These are phyloP conservation scores for Selenicereus undatus DNA, from an alignment of 148 eudicot species.

Conservation along the genomic window DNA sequence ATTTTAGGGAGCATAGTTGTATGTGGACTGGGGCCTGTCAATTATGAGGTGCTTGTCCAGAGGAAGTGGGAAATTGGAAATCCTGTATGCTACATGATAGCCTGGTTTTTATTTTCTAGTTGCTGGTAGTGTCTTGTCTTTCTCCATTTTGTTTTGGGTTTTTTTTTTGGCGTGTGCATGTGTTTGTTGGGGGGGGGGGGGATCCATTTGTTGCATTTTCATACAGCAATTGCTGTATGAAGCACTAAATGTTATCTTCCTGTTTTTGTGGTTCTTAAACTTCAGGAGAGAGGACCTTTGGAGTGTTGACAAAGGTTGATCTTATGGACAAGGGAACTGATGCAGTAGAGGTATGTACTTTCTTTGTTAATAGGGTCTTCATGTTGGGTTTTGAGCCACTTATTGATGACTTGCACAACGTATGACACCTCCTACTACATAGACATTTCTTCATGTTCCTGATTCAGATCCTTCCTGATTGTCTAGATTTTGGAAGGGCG, in stretches of 20 bases:
- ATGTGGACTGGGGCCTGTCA: no score
- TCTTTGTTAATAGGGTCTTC: not conserved
- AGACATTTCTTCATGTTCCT: not conserved
- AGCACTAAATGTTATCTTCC: not conserved
- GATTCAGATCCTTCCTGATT: not conserved
- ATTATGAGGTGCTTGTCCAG: not conserved
- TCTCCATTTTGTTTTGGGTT: no score
- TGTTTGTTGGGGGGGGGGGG: no score
- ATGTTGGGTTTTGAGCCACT: not conserved
- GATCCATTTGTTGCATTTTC: no score
- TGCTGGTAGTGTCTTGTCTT: not conserved
- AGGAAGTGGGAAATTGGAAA: not conserved
- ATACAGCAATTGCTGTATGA: not conserved
- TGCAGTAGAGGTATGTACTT: conserved; percentile 59
- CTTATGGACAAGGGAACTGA: conserved; percentile 82
- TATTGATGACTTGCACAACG: not conserved
- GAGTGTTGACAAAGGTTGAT: conserved; percentile 71
- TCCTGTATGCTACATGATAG: not conserved
- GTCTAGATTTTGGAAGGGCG: conserved; percentile 87
- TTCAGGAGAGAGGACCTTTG: conserved; percentile 72
- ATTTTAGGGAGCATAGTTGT: no score
- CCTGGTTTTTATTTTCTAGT: not conserved
- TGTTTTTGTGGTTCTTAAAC: conserved; percentile 2
- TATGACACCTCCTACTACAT: not conserved
- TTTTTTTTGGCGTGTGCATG: no score